Evolutionary conservation across 2,329 filamentous ascomycete genomes (phyloP), one percentile per base, ranked within the genome.

Genomic region (Stagonosporopsis cucurbitacearum): DNA sequence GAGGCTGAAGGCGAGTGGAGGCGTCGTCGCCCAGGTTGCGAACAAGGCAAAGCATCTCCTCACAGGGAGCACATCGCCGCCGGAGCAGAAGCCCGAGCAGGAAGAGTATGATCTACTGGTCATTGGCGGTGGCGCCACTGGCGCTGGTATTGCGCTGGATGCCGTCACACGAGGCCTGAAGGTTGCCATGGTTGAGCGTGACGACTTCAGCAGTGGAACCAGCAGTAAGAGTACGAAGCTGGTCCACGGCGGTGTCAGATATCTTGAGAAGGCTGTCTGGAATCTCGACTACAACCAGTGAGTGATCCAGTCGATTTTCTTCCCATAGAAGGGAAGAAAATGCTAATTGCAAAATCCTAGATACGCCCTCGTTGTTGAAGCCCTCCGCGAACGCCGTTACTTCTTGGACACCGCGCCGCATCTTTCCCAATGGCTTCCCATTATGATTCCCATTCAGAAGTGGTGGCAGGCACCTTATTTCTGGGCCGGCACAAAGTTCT

Each of bases 161-260:
- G 90, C 90, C 32, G 88, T 87, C 20, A 93, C 90, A 2, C 84
- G 90, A 64, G 90, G 90, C 2, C 79, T 94, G 67, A 91, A 88
- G 77, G 90, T 95, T 56, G 90, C 91, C 12, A 78, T 93, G 46
- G 89, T 95, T 15, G 90, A 95, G 78, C 83, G 90, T 59, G 91
- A 94, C 74, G 90, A 95, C 76, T 95, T 94, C 74, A 88, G 88
- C 66, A 84, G 88, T 59, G 90, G 91, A 26, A 94, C 90, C 36
- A 92, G 89, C 79, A 91, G 88, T 75, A 94, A 94, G 80, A 92
- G 89, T 78, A 95, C 90, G 44, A 95, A 95, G 78, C 82, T 95
- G 49, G 91, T 95, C 17, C 90, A 95, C 76, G 90, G 90, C 64
- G 90, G 90, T 70, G 91, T 95, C 57, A 85, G 90, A 63, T 95